Conservation (phyloP, 1,139 yeast genomes). For the Blastobotrys aristatus region DNA sequence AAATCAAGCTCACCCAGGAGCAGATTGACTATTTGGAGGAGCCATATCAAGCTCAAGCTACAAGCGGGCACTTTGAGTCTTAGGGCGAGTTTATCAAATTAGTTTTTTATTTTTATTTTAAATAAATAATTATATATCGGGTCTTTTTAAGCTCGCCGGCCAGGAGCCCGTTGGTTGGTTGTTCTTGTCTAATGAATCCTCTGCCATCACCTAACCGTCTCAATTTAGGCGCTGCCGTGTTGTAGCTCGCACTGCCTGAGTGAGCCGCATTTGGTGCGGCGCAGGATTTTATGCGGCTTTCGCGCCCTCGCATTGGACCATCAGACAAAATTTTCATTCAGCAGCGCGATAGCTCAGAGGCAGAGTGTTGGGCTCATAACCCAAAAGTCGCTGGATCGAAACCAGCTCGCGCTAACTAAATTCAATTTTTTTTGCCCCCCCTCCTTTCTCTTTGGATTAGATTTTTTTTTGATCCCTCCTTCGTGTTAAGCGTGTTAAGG, state of each 20-base stretch:
- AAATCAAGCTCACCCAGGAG: constrained; percentile 42
- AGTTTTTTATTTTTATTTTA: background rate
- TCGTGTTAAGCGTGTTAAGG: background rate
- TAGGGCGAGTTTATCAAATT: background rate
- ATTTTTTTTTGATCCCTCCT: constrained; percentile 1
- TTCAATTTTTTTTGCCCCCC: constrained; percentile 24
- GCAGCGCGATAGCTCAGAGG: constrained; percentile 84
- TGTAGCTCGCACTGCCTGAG: background rate
- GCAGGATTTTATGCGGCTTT: background rate
- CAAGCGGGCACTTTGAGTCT: background rate
- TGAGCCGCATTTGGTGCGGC: background rate
- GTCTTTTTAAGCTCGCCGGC: no score
- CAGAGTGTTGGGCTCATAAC: constrained; percentile 99
- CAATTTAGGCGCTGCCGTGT: background rate
- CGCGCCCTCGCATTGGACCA: background rate
- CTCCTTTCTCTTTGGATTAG: background rate
- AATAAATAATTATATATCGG: no score
- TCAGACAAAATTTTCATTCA: background rate
- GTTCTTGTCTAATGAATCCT: no score
- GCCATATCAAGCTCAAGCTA: constrained; percentile 33
- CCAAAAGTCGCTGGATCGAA: constrained; percentile 99
- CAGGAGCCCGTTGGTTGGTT: no score
- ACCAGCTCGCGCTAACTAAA: constrained; percentile 91
- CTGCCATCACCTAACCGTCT: no score
- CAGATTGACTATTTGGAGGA: constrained; percentile 48